phyloP scores from a whole-genome alignment of 345 rosid genomes.

The Gossypium stocksii region DNA sequence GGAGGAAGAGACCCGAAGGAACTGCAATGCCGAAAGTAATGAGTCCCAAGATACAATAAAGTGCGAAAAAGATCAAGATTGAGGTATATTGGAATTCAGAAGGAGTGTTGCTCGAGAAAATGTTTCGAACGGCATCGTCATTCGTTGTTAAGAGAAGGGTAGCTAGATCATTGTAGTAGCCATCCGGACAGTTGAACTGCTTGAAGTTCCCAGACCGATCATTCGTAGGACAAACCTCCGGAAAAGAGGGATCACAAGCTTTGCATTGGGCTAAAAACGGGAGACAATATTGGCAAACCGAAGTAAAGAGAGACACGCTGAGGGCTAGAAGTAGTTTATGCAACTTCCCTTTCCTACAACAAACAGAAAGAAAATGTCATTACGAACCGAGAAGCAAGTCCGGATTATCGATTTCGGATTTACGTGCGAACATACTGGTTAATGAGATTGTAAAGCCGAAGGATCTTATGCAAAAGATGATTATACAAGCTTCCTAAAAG shows the following conservation, averaged over 20 bases:
- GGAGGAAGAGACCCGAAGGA: conserved; percentile 94
- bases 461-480: conserved; percentile 66
- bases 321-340: conserved; percentile 76
- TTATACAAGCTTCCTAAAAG: conserved; percentile 84
- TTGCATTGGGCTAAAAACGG: conserved; percentile 79
- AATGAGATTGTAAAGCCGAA: conserved; percentile 70
- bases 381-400: no score
- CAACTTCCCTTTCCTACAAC: conserved; percentile 72
- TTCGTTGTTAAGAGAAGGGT: conserved; percentile 84
- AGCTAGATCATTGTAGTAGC: conserved; percentile 83
- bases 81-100: conserved; percentile 50
- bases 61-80: conserved; percentile 63
- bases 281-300: conserved; percentile 66
- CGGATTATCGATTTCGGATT: not conserved
- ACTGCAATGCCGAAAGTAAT: conserved; percentile 95
- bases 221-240: conserved; percentile 60
- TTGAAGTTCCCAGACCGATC: conserved; percentile 75
- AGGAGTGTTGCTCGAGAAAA: conserved; percentile 70
- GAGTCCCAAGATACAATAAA: conserved; percentile 70
- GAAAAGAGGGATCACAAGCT: conserved; percentile 48
- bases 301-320: conserved; percentile 69
- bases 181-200: conserved; percentile 83
- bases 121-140: conserved; percentile 82
- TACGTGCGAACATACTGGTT: conserved; percentile 52
- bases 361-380: conserved; percentile 11